Evolutionary conservation across 192 early-diverging fungal species (phyloP).

Genomic region (Umbelopsis sp.): DNA sequence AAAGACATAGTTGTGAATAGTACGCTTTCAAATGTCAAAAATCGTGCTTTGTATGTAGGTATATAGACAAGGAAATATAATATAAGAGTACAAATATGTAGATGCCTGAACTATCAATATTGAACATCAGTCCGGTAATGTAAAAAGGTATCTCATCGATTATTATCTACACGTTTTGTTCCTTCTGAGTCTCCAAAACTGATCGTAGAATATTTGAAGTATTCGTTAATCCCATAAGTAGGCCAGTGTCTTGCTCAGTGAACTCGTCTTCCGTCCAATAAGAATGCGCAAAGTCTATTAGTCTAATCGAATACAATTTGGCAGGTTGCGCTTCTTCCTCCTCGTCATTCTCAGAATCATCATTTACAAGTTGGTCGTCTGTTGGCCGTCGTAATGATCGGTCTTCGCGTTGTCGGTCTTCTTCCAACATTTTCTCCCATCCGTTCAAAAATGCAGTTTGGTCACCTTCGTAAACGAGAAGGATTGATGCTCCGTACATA

Average conservation of each 20-base stretch:
- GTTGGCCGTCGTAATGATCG: background rate
- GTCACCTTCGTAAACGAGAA: constrained; percentile 84
- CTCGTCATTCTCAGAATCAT: constrained; percentile 35
- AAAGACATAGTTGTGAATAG: too few species aligned
- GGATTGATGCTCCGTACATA: constrained; percentile 73
- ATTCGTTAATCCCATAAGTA: constrained; percentile 66
- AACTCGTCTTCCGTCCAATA: constrained; percentile 56
- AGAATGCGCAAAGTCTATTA: constrained; percentile 94
- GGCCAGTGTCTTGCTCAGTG: constrained; percentile 67
- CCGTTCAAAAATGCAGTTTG: constrained; percentile 47
- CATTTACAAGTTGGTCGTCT: constrained; percentile 23
- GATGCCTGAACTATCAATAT: background rate
- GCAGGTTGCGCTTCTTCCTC: constrained; percentile 28
- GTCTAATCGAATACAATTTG: constrained; percentile 62
- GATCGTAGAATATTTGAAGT: constrained; percentile 56
- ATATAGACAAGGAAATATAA: too few species aligned
- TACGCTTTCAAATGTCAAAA: too few species aligned
- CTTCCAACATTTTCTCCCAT: constrained; percentile 37
- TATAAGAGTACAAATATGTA: background rate
- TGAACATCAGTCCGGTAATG: background rate
- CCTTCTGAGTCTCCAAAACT: constrained; percentile 25
- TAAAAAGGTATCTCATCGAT: background rate
- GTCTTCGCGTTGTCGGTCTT: constrained; percentile 39
- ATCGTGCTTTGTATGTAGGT: too few species aligned
- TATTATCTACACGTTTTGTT: background rate